Percentiles rank a stretch among this genome's conserved stretches.
Evolutionary conservation across 192 early-diverging fungal genomes (phyloP).

Genomic region (Obelidium mucronatum): DNA sequence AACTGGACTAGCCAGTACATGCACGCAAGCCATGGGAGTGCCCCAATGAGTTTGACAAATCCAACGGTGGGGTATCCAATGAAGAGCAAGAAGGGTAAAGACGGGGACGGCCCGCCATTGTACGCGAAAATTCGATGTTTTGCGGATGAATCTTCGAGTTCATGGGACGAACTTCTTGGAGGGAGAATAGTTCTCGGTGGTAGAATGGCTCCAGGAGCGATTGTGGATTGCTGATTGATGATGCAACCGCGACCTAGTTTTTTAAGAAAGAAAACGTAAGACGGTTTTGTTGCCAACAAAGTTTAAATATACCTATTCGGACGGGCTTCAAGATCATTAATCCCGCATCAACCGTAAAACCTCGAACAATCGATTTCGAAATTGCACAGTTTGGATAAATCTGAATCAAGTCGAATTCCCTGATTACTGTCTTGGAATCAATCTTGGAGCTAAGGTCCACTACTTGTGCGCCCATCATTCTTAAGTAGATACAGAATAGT

Average conservation of each 20-base stretch:
- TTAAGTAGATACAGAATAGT: slow-evolving; percentile 33
- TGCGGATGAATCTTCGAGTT: slow-evolving; percentile 29
- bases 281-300: background rate
- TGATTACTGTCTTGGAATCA: slow-evolving; percentile 41
- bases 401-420: slow-evolving; percentile 55
- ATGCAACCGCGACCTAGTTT: slow-evolving; percentile 30
- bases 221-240: slow-evolving; percentile 39
- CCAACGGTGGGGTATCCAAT: slow-evolving; percentile 42
- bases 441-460: slow-evolving; percentile 33
- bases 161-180: slow-evolving; percentile 46
- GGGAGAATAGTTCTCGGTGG: slow-evolving; percentile 46
- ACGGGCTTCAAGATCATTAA: slow-evolving; percentile 50
- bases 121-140: slow-evolving; percentile 27
- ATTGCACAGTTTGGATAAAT: slow-evolving; percentile 49
- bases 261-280: background rate
- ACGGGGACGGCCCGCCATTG: slow-evolving; percentile 4
- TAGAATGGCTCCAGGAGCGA: slow-evolving; percentile 48
- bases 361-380: slow-evolving; percentile 38
- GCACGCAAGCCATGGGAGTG: slow-evolving; percentile 45
- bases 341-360: slow-evolving; percentile 46
- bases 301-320: slow-evolving; percentile 33
- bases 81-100: slow-evolving; percentile 27
- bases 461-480: slow-evolving; percentile 47
- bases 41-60: slow-evolving; percentile 32
- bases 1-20: slow-evolving; percentile 44